Percentiles rank a stretch among this genome's conserved stretches.
These are phyloP conservation scores for Opeltia flavorubescens DNA, from an alignment of 495 filamentous ascomycete genomes.

Conservation along the genomic window DNA sequence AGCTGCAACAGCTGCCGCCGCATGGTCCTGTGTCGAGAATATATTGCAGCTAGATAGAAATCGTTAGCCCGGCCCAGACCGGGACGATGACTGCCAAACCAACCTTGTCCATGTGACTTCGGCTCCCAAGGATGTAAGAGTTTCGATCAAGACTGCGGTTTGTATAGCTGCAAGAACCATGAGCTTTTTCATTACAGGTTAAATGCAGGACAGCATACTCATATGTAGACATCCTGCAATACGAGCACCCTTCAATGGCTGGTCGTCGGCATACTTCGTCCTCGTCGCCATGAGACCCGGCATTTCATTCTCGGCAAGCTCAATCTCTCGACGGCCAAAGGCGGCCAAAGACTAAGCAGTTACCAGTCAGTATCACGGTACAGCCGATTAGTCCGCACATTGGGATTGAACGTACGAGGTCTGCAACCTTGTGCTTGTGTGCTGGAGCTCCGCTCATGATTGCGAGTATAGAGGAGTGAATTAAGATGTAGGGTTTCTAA, in stretches of 20 bases:
- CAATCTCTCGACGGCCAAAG: slow-evolving; percentile 98
- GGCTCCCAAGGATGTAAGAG: slow-evolving; percentile 80
- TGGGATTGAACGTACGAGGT: slow-evolving; percentile 49
- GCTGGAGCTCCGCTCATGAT: slow-evolving; percentile 64
- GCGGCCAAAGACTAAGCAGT: slow-evolving; percentile 62
- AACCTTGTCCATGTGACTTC: slow-evolving; percentile 83
- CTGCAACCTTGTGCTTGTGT: slow-evolving; percentile 92
- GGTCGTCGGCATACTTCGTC: slow-evolving; percentile 76
- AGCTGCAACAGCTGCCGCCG: slow-evolving; percentile 91
- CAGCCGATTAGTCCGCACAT: background rate
- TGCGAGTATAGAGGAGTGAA: slow-evolving; percentile 3
- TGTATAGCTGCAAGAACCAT: slow-evolving; percentile 57
- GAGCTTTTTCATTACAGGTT: background rate
- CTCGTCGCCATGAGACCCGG: slow-evolving; percentile 94
- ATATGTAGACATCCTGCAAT: slow-evolving; percentile 99
- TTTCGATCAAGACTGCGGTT: slow-evolving; percentile 98
- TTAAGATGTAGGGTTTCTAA: background rate
- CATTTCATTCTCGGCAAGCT: slow-evolving; percentile 98
- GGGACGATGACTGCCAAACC: slow-evolving; percentile 10
- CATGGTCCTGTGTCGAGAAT: slow-evolving; percentile 98
- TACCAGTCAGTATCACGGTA: slow-evolving; percentile 8
- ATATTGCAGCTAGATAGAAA: slow-evolving; percentile 68
- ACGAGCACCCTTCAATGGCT: slow-evolving; percentile 79
- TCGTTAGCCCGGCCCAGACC: background rate
- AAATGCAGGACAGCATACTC: slow-evolving; percentile 41